phyloP scores from a whole-genome alignment of 169 alveolate genomes.

The Eimeria brunetti region DNA sequence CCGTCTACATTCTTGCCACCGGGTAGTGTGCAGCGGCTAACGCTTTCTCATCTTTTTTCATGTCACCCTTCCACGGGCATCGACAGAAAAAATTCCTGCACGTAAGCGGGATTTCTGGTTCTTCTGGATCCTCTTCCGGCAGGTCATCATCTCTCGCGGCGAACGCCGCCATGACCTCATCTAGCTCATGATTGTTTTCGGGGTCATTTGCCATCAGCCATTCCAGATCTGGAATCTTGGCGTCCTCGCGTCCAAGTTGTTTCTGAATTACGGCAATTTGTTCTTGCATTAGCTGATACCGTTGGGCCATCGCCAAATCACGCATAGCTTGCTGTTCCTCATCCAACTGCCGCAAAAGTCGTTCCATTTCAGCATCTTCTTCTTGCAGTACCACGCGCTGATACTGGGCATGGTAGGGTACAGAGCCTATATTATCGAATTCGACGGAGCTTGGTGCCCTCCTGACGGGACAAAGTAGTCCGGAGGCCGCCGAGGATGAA shows the following conservation, averaged over 20 bases:
- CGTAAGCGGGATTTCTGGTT: conserved; percentile 52
- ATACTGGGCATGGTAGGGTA: conserved; percentile 51
- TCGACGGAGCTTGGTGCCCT: conserved; percentile 25
- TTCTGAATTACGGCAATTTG: conserved; percentile 61
- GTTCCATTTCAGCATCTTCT: conserved; percentile 68
- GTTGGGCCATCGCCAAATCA: conserved; percentile 53
- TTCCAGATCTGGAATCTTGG: conserved; percentile 56
- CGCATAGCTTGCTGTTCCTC: conserved; percentile 71
- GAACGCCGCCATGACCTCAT: conserved; percentile 65
- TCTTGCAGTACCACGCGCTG: conserved; percentile 56
- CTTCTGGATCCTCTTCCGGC: conserved; percentile 32
- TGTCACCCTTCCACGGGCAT: conserved; percentile 65
- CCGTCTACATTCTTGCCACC: not conserved
- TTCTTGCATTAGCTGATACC: conserved; percentile 62
- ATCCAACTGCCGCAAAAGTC: conserved; percentile 60
- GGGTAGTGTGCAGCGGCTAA: not conserved
- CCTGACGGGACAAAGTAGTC: conserved; percentile 10
- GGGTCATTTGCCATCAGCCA: conserved; percentile 72
- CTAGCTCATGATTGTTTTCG: conserved; percentile 60
- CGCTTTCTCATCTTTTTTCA: conserved; percentile 67
- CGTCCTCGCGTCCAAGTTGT: conserved; percentile 42
- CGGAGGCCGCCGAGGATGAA: not conserved
- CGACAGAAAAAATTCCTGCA: conserved; percentile 61
- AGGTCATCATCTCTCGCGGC: conserved; percentile 73
- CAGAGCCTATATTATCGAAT: conserved; percentile 14